Base-by-base conservation (phyloP, 805 yeast genomes). In the Spathaspora gorwiae region DNA sequence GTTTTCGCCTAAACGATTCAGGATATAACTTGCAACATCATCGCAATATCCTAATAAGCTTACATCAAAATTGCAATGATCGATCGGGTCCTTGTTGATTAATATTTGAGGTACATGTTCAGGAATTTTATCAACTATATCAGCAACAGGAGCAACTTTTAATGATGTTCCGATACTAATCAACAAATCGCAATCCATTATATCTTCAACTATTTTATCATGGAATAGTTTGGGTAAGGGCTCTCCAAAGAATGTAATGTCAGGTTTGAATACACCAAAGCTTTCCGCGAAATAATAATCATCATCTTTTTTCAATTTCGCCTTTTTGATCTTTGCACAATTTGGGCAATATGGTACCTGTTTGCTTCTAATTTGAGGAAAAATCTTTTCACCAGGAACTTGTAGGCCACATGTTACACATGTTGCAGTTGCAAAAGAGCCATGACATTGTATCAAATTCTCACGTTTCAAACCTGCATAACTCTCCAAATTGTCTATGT, bases 141-240 rank as follows among this genome's bases (percentile, higher is more conserved):
- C 65, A 1, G 73, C 72, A 33, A 72, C 76, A 2, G 76, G 76
- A 9, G 72, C 65, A 26, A 90, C 90, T 57, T 86, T 83, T 47
- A 90, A 69, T 2, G 95, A 83, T 0, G 97, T 90, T 3, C 97
- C 97, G 7, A 85, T 87, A 42, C 90, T 83, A 6, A 90, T 65
- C 39, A 89, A 64, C 54, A 92, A 83, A 59, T 90, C 97, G 13
- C 95, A 90, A 34, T 75, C 75, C 9, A 73, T 64, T 47, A 87
- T 62, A 61, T 90, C 97, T 2, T 72, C 50, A 12, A 47, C 47
- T 33, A 70, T 60, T 34, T 49, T 49, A 40, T 58, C 59, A 50
- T 71, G 72, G 50, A 62, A 72, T 24, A 57, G 47, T 12, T 43
- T 52, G 13, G 84, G 84, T 5, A 89, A 77, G 4, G 86, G 78